phyloP scores from a whole-genome alignment of 768 basidiomycete species.

The Boletus tylopilopsis region DNA sequence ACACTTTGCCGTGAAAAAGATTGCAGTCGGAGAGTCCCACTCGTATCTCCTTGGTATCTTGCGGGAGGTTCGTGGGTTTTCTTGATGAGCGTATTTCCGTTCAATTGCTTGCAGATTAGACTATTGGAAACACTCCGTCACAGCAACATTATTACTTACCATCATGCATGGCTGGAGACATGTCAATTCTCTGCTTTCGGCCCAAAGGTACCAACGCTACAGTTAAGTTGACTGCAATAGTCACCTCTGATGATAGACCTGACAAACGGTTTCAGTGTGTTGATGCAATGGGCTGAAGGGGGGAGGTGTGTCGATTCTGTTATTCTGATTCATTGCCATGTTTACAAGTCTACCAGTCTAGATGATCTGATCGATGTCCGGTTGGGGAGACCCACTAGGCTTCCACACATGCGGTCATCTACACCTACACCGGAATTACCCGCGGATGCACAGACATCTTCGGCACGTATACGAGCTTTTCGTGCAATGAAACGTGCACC shows the following conservation, averaged over 20 bases:
- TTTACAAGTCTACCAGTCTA: constrained; percentile 39
- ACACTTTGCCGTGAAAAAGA: constrained; percentile 94
- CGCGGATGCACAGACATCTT: constrained; percentile 48
- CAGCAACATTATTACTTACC: constrained; percentile 92
- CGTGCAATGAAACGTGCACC: constrained; percentile 62
- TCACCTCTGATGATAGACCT: neutral
- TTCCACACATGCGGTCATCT: constrained; percentile 40
- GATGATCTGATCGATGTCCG: constrained; percentile 86
- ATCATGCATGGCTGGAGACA: constrained; percentile 91
- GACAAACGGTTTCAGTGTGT: constrained; percentile 44
- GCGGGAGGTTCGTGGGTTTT: constrained; percentile 51
- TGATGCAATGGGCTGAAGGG: constrained; percentile 94
- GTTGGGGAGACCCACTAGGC: constrained; percentile 51
- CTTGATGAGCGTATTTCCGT: neutral
- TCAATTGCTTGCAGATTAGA: constrained; percentile 50
- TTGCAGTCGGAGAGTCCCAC: constrained; percentile 90
- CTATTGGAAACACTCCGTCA: constrained; percentile 84
- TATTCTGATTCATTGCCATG: neutral
- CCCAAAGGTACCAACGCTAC: constrained; percentile 81
- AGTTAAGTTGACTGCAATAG: constrained; percentile 46
- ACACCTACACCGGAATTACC: constrained; percentile 22
- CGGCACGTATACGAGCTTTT: constrained; percentile 74
- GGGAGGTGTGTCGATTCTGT: constrained; percentile 45
- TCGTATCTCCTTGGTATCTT: constrained; percentile 80
- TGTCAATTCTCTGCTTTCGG: constrained; percentile 87